Percentiles rank a stretch among this genome's conserved stretches.
These are phyloP conservation scores for Hypoxylon sp. DNA, from an alignment of 2,329 filamentous ascomycete species.

Conservation along the genomic window DNA sequence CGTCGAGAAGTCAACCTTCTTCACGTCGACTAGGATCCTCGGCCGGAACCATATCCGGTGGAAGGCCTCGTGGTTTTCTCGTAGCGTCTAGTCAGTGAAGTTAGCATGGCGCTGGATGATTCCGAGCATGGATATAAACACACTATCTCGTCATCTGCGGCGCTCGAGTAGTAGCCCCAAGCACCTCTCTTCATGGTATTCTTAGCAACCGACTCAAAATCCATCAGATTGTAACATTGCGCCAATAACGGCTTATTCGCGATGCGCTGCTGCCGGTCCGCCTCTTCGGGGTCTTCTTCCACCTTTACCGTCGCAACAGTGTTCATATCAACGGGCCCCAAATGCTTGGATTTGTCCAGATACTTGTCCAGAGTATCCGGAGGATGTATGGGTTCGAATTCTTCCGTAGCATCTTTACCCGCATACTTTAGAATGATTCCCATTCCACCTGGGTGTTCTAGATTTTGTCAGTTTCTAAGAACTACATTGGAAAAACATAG, in stretches of 20 bases:
- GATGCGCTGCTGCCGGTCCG: slow-evolving; percentile 78
- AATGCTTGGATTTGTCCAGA: slow-evolving; percentile 84
- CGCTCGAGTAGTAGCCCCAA: slow-evolving; percentile 98
- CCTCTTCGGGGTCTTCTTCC: slow-evolving; percentile 75
- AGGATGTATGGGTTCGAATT: slow-evolving; percentile 89
- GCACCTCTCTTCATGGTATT: slow-evolving; percentile 94
- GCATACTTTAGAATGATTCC: slow-evolving; percentile 98
- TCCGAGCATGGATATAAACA: slow-evolving; percentile 46
- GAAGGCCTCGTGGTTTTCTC: slow-evolving; percentile 95
- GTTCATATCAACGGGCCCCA: slow-evolving; percentile 89
- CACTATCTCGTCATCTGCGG: slow-evolving; percentile 89
- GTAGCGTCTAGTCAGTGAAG: slow-evolving; percentile 74
- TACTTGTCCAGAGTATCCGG: slow-evolving; percentile 89
- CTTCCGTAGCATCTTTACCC: slow-evolving; percentile 92
- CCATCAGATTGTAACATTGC: slow-evolving; percentile 92
- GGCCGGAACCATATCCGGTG: slow-evolving; percentile 98
- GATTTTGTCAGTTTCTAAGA: slow-evolving; percentile 32
- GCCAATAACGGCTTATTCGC: slow-evolving; percentile 81
- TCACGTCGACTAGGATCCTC: slow-evolving; percentile 87
- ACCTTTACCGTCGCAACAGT: slow-evolving; percentile 78
- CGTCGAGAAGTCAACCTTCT: slow-evolving; percentile 85
- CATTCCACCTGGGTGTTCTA: slow-evolving; percentile 87
- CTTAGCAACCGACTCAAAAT: slow-evolving; percentile 94
- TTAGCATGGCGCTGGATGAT: slow-evolving; percentile 34
- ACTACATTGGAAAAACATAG: slow-evolving; percentile 4